Evolutionary conservation across 768 basidiomycete genomes (phyloP).

Genomic region (Mrakia hoshinonis): DNA sequence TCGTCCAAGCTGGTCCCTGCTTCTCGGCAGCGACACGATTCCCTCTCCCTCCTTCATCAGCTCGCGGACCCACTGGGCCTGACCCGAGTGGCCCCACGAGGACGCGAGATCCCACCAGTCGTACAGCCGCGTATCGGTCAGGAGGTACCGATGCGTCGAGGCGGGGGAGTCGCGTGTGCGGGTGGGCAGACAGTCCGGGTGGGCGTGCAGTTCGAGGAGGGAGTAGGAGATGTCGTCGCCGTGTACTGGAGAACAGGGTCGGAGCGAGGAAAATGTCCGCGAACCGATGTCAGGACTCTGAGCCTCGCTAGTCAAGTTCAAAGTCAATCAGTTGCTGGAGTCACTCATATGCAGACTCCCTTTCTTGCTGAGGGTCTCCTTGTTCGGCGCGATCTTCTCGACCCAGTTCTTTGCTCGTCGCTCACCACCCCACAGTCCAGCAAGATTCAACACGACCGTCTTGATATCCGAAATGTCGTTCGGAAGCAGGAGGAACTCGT

Average conservation of each 20-base stretch:
- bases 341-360: conserved; percentile 51
- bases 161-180: neutral
- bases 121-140: conserved; percentile 41
- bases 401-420: conserved; percentile 52
- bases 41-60: conserved; percentile 49
- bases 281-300: too few relatives aligned
- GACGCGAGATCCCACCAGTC: conserved; percentile 46
- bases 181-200: neutral
- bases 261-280: conserved; percentile 38
- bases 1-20: conserved; percentile 47
- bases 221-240: conserved; percentile 12
- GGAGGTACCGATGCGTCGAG: conserved; percentile 13
- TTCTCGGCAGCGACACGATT: conserved; percentile 51
- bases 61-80: conserved; percentile 50
- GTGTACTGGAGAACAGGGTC: conserved; percentile 42
- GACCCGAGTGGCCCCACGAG: neutral
- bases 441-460: conserved; percentile 55
- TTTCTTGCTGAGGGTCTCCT: conserved; percentile 51
- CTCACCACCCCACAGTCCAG: conserved; percentile 56
- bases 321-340: too few relatives aligned
- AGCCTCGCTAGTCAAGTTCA: too few relatives aligned
- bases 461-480: conserved; percentile 38
- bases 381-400: conserved; percentile 49
- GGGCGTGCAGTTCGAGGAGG: neutral
- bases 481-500: conserved; percentile 48